Evolutionary conservation across 306 rosid species (phyloP).

Genomic region (Ammopiptanthus mongolicus): DNA sequence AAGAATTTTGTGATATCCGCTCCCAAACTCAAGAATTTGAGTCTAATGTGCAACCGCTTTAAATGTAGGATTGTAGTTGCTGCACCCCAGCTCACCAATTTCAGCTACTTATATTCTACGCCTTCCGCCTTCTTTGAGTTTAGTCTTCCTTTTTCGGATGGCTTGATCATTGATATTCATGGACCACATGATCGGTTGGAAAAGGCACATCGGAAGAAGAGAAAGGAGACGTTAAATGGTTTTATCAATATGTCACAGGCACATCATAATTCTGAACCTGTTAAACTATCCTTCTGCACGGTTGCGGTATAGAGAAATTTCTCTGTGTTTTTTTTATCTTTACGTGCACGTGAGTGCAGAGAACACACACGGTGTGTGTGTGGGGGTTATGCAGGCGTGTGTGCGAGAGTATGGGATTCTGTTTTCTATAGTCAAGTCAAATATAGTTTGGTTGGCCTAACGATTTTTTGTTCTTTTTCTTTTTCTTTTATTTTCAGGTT

Average conservation of each 20-base stretch:
- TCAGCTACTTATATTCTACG: constrained; percentile 37
- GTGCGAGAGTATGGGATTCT: neutral
- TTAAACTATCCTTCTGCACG: constrained; percentile 23
- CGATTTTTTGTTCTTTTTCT: too few species aligned
- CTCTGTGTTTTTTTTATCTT: too few species aligned
- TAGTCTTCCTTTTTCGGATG: constrained; percentile 32
- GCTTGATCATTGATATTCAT: constrained; percentile 30
- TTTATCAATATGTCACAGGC: constrained; percentile 32
- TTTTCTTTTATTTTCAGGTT: constrained; percentile 34
- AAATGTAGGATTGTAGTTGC: constrained; percentile 35
- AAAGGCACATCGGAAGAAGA: constrained; percentile 14
- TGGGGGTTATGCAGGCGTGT: neutral
- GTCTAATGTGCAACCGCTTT: constrained; percentile 32
- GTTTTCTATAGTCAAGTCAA: neutral
- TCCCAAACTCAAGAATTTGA: constrained; percentile 34
- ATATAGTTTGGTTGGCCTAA: too few species aligned
- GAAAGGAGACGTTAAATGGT: constrained; percentile 30
- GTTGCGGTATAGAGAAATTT: constrained; percentile 3
- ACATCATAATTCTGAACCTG: constrained; percentile 25
- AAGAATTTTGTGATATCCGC: constrained; percentile 43
- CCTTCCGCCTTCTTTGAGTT: constrained; percentile 32
- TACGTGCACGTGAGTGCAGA: neutral
- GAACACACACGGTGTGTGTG: neutral
- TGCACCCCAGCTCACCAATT: constrained; percentile 40
- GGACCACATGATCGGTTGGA: constrained; percentile 21